A percentile compares a stretch with the other conserved stretches of the same genome.
These are phyloP conservation scores for Trichoderma brevicompactum DNA, from an alignment of 2,329 filamentous ascomycete species.

Conservation along the genomic window DNA sequence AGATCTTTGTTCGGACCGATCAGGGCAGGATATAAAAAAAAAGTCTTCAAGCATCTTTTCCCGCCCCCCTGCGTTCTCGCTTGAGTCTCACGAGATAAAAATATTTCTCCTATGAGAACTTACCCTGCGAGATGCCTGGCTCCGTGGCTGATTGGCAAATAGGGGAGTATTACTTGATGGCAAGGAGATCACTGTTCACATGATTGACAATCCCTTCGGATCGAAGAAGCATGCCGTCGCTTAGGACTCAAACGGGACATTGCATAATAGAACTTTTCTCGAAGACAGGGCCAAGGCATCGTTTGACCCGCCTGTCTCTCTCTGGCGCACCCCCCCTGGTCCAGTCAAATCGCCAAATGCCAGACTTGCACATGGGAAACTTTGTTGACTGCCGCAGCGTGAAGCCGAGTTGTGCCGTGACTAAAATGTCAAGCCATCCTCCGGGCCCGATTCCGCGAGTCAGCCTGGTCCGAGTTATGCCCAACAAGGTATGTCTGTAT, in stretches of 20 bases:
- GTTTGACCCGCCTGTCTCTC: constrained; percentile 13
- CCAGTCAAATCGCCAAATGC: not conserved
- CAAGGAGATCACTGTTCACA: constrained; percentile 16
- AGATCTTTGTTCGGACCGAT: constrained; percentile 20
- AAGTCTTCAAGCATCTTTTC: not conserved
- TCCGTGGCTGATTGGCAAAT: not conserved
- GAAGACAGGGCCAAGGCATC: constrained; percentile 8
- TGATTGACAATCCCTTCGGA: constrained; percentile 2
- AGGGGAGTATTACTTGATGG: constrained; percentile 1
- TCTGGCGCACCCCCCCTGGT: not conserved
- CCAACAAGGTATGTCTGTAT: not conserved
- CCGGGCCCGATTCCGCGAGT: constrained; percentile 10
- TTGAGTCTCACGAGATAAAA: not conserved
- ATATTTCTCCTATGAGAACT: not conserved
- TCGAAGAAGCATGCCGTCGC: not conserved
- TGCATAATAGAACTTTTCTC: constrained; percentile 19
- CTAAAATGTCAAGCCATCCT: not conserved
- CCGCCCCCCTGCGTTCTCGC: not conserved
- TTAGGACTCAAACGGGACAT: not conserved
- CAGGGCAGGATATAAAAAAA: not conserved
- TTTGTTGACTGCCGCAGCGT: not conserved
- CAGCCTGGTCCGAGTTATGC: not conserved
- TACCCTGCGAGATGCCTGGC: not conserved
- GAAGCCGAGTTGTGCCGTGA: constrained; percentile 5
- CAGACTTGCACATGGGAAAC: not conserved